Evolutionary conservation across 225 moss, liverwort and hornwort species (phyloP).

Genomic region (Takakia lepidozioides): DNA sequence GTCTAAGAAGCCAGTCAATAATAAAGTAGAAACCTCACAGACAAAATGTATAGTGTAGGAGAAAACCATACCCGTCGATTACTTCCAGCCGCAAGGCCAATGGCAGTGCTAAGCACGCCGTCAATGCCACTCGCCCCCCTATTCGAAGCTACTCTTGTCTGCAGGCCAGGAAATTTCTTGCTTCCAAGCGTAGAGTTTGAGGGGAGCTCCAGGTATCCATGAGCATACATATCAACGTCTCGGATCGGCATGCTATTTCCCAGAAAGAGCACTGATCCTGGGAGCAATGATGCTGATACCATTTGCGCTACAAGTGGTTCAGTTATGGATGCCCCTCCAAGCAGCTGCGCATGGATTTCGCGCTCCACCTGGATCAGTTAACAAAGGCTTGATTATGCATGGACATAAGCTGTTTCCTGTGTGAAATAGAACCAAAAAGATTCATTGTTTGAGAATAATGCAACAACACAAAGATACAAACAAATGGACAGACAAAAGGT

Average conservation of each 20-base stretch:
- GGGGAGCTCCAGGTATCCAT: conserved; percentile 18
- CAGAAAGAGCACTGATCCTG: conserved; percentile 71
- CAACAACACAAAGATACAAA: too few species aligned
- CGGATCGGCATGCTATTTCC: conserved; percentile 99
- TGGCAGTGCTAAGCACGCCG: conserved; percentile 90
- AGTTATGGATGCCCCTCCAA: conserved; percentile 48
- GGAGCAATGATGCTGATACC: conserved; percentile 54
- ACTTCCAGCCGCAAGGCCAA: conserved; percentile 93
- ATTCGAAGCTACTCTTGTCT: conserved; percentile 64
- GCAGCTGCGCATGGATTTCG: conserved; percentile 54
- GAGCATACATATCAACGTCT: conserved; percentile 91
- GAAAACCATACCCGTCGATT: conserved; percentile 49
- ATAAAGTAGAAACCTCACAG: too few species aligned
- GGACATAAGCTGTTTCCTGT: too few species aligned
- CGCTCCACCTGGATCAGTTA: conserved; percentile 42
- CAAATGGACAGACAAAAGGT: too few species aligned
- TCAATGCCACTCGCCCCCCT: conserved; percentile 97
- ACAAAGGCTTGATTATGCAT: too few species aligned
- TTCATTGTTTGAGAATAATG: too few species aligned
- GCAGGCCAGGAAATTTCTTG: conserved; percentile 34
- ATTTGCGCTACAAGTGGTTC: conserved; percentile 83
- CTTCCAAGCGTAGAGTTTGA: too few species aligned
- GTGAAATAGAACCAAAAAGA: too few species aligned
- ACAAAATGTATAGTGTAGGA: too few species aligned
- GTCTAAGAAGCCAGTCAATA: too few species aligned